Base-by-base conservation (phyloP, 495 filamentous ascomycete species). In the Penicillium steckii region DNA sequence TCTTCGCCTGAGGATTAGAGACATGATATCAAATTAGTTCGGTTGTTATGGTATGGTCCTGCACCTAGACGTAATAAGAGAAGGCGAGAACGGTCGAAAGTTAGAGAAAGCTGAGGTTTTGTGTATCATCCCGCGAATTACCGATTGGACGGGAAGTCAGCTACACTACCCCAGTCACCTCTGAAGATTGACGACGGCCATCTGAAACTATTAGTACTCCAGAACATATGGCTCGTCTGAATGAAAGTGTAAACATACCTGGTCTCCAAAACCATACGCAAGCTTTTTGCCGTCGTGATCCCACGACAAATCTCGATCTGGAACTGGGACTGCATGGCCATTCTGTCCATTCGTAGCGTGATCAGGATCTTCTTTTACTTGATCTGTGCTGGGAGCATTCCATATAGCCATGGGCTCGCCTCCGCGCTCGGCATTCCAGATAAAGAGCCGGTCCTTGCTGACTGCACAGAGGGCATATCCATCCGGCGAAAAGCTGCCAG, bases 231-330 rank as follows among this genome's bases (percentile, higher is more conserved):
- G 15, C 10, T 27, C 8, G 29, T 30, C 8, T 15, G 8, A 19
- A 27, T 24, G 46, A 37, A 29, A 23, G 3, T 18, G 21, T 26
- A 22, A 23, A 62, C 83, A 58, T 76, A 91, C 89, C 72, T 84
- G 76, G 54, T 81, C 85, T 50, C 83, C 84, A 21, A 84, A 76
- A 15, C 88, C 86, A 62, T 86, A 88, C 1, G 85, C 88, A 50
- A 95, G 75, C 61, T 82, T 85, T 57, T 86, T 83, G 2, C 88
- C 87, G 64, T 89, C 81, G 0, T 79, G 75, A 70, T 93, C 87
- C 90, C 90, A 95, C 41, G 81, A 79, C 17, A 93, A 62, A 50
- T 81, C 84, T 33, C 84, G 79, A 55, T 70, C 65, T 4, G 56
- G 59, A 25, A 64, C 53, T 1, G 61, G 48, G 3, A 67, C 57